Conservation (phyloP, 2,329 filamentous ascomycete species). For the Pochonia chlamydosporia region DNA sequence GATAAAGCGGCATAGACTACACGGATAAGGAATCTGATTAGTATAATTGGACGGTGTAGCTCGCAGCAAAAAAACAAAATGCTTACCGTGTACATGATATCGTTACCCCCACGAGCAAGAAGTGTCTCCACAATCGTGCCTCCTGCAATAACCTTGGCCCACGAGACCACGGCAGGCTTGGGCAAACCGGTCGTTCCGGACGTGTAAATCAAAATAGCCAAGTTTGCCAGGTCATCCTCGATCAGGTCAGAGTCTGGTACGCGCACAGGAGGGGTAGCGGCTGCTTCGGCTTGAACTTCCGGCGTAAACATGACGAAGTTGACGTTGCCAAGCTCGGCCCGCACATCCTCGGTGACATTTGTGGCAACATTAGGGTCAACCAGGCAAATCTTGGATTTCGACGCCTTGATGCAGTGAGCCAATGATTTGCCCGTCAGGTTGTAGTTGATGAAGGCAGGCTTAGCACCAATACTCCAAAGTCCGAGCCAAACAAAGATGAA, state of each 20-base stretch:
- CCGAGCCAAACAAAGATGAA: slow-evolving; percentile 73
- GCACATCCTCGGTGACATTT: slow-evolving; percentile 54
- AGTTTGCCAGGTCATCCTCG: slow-evolving; percentile 44
- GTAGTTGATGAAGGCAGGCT: slow-evolving; percentile 84
- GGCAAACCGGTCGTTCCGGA: slow-evolving; percentile 81
- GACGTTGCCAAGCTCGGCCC: slow-evolving; percentile 40
- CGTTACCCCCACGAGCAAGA: slow-evolving; percentile 52
- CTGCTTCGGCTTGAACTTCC: slow-evolving; percentile 49
- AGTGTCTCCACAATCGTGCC: slow-evolving; percentile 33
- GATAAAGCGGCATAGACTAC: slow-evolving; percentile 80
- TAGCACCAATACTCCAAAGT: slow-evolving; percentile 76
- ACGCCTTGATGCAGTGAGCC: slow-evolving; percentile 66
- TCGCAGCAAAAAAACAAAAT: not conserved
- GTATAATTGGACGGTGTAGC: not conserved
- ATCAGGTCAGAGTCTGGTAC: slow-evolving; percentile 52
- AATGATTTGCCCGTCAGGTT: slow-evolving; percentile 69
- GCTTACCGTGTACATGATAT: slow-evolving; percentile 62
- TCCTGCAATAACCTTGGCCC: slow-evolving; percentile 56
- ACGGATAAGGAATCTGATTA: slow-evolving; percentile 22
- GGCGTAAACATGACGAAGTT: slow-evolving; percentile 57
- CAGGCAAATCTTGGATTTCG: slow-evolving; percentile 61
- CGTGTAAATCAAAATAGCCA: slow-evolving; percentile 76
- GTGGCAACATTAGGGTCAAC: slow-evolving; percentile 57
- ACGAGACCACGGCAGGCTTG: slow-evolving; percentile 72
- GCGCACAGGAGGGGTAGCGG: slow-evolving; percentile 45